Conservation (phyloP, 352 stramenopile genomes). For the Stramenopiles sp. region DNA sequence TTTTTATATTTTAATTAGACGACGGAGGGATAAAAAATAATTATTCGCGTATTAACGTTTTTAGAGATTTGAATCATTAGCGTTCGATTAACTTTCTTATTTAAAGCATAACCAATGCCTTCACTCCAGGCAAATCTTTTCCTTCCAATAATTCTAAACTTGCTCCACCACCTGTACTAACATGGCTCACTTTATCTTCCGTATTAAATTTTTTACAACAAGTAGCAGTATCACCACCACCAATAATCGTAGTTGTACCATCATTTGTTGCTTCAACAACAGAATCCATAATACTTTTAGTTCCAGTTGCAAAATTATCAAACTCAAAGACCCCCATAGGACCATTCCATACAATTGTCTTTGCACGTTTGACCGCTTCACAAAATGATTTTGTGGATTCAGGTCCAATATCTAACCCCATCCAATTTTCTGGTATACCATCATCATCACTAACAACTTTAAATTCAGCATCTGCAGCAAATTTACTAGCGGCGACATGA, state of each 20-base stretch:
- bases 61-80: no score
- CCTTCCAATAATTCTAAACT: conserved; percentile 89
- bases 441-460: conserved; percentile 54
- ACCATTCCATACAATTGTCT: conserved; percentile 98
- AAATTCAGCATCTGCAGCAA: conserved; percentile 70
- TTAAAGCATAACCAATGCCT: conserved; percentile 71
- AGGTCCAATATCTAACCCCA: conserved; percentile 93
- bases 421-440: conserved; percentile 83
- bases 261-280: conserved; percentile 73
- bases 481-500: conserved; percentile 93
- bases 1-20: no score
- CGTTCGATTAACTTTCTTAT: no score
- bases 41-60: no score
- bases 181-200: conserved; percentile 59
- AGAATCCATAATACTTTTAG: conserved; percentile 81
- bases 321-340: conserved; percentile 99
- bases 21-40: no score
- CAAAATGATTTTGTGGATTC: conserved; percentile 61
- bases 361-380: conserved; percentile 45
- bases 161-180: conserved; percentile 86
- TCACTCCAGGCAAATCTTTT: conserved; percentile 93
- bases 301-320: conserved; percentile 81
- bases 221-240: conserved; percentile 89
- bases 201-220: conserved; percentile 55
- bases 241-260: conserved; percentile 90